Conservation (phyloP, 2,329 filamentous ascomycete genomes). For the Mariannaea sp. region DNA sequence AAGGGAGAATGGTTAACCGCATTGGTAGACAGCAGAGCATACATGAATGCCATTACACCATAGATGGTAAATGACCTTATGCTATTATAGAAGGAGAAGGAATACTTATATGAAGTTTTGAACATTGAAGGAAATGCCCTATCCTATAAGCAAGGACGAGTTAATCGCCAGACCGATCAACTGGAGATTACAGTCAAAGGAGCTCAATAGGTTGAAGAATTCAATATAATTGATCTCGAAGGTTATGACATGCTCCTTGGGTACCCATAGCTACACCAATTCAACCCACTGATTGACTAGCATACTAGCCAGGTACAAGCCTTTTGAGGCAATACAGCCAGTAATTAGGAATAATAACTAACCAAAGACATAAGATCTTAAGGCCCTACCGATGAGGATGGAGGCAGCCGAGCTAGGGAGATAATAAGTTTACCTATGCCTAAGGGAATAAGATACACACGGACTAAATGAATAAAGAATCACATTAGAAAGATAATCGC, state of each 20-base stretch:
- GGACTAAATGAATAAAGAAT: constrained; percentile 6
- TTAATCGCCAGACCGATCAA: background rate
- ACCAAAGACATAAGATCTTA: background rate
- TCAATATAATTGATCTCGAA: background rate
- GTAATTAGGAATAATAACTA: background rate
- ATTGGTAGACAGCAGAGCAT: background rate
- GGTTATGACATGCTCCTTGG: background rate
- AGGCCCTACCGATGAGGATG: background rate
- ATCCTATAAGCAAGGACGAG: background rate
- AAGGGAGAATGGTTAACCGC: background rate
- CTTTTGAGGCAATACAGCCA: background rate
- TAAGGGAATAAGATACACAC: constrained; percentile 8
- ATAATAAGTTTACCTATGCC: background rate
- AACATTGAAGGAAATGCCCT: background rate
- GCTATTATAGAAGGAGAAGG: background rate
- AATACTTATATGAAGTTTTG: background rate
- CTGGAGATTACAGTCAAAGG: background rate
- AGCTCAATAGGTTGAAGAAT: background rate
- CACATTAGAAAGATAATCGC: background rate
- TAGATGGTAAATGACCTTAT: background rate
- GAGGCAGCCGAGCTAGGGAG: background rate
- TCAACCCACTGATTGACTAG: background rate
- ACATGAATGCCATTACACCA: background rate
- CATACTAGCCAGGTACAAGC: background rate
- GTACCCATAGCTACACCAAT: background rate